These are phyloP conservation scores for Streptanthus diversifolius DNA, from an alignment of 345 rosid genomes.

Conservation along the genomic window DNA sequence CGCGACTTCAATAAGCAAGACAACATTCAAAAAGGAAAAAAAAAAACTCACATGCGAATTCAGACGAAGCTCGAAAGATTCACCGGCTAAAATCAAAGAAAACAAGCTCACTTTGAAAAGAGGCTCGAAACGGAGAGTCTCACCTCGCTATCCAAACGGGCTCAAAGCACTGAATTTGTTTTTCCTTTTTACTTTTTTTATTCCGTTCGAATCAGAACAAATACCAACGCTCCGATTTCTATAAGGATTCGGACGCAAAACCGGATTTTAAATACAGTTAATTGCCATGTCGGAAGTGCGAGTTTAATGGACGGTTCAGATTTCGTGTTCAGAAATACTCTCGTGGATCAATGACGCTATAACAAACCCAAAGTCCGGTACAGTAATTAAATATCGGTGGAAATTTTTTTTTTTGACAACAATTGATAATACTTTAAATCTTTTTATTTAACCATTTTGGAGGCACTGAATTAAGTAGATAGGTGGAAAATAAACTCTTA, in stretches of 20 bases:
- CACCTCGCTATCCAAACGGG: slow-evolving; percentile 19
- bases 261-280: slow-evolving; percentile 63
- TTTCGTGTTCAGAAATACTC: slow-evolving; percentile 4
- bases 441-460: no score
- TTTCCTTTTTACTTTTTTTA: not conserved
- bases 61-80: not conserved
- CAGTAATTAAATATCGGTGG: not conserved
- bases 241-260: slow-evolving; percentile 56
- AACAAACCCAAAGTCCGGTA: not conserved
- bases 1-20: slow-evolving; percentile 8
- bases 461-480: no score
- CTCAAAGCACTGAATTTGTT: slow-evolving; percentile 15
- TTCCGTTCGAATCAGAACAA: slow-evolving; percentile 21
- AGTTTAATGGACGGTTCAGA: slow-evolving; percentile 44
- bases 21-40: not conserved
- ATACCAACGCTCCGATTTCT: slow-evolving; percentile 15
- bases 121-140: slow-evolving; percentile 28
- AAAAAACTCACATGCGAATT: not conserved
- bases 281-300: slow-evolving; percentile 46
- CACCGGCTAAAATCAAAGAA: not conserved
- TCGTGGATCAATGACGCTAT: slow-evolving; percentile 20
- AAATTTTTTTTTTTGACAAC: no score
- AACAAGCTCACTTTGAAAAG: slow-evolving; percentile 9
- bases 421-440: no score
- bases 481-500: no score